Evolutionary conservation across 1,284 basidiomycete species (phyloP), one percentile per base, ranked within the genome.

Genomic region (Leccinum cinnamomeum): DNA sequence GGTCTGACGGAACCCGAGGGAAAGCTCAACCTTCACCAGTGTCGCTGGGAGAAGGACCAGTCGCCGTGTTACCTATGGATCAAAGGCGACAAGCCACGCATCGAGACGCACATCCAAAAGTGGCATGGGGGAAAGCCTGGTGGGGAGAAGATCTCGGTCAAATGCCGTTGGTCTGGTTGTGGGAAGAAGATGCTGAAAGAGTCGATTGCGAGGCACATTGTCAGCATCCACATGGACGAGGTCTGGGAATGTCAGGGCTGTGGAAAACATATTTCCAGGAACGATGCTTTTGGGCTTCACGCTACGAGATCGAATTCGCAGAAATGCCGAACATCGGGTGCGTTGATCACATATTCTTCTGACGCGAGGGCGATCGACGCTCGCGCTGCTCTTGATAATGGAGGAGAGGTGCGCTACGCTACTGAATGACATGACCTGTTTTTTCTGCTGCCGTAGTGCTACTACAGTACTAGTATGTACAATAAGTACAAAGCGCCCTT

Each of bases 41-140:
- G 68, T 8, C 37, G 6, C 35, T 69, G 56, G 68, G 59, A 68
- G 7, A 54, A 68, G n/a, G 20, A 65, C 46, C 44, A 4, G 1
- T 60, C 57, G 0, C 61, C 54, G 2, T 69, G 67, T 53, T 28
- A 18, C 51, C 58, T 71, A 7, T 71, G 65, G 67, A 61, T 69
- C 16, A 65, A 11, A 50, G 65, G 61, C 3, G 61, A 69, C 62
- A 70, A 63, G 58, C 59, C 69, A 7, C 51, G 10, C 8, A 68
- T 71, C 23, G 62, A 58, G 1, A 2, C 2, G 0, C 69, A 71
- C 25, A 65, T 65, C 35, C 69, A 62, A 35, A 68, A 37, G 51
- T 71, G 68, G 68, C 69, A 70, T 7, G 54, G 65, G 12, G 58
- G 54, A 3, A 30, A 51, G 33, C 59, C 68, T 8, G 66, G 61